These are phyloP conservation scores for Lentithecium fluviatile DNA, from an alignment of 495 filamentous ascomycete species.

Conservation along the genomic window DNA sequence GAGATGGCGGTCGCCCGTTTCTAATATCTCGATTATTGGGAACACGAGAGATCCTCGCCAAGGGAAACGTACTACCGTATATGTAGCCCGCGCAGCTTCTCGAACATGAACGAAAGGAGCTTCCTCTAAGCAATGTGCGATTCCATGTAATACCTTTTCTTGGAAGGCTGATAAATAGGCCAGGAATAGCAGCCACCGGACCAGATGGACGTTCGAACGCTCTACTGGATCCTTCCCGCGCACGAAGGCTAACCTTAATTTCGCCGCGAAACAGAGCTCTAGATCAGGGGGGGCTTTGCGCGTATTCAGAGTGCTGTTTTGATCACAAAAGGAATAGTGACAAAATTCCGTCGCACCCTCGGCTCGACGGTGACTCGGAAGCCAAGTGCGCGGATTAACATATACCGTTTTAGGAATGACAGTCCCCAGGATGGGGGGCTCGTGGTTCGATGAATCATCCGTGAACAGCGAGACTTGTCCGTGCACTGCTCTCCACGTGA, in stretches of 20 bases:
- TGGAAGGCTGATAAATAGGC: slow-evolving; percentile 22
- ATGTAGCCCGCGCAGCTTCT: neutral
- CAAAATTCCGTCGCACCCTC: neutral
- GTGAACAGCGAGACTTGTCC: slow-evolving; percentile 2
- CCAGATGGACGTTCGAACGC: slow-evolving; percentile 5
- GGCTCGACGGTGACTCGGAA: neutral
- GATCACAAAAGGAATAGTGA: neutral
- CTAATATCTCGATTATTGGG: slow-evolving; percentile 14
- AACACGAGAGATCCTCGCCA: neutral
- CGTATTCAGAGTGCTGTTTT: neutral
- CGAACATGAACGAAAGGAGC: neutral
- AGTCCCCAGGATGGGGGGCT: neutral
- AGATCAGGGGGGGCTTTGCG: slow-evolving; percentile 9
- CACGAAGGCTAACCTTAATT: slow-evolving; percentile 29
- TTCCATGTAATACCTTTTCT: slow-evolving; percentile 13
- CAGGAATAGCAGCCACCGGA: slow-evolving; percentile 13
- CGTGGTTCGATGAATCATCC: slow-evolving; percentile 15
- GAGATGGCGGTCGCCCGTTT: neutral
- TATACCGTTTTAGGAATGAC: slow-evolving; percentile 11
- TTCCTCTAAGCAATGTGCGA: neutral
- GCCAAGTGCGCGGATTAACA: slow-evolving; percentile 7
- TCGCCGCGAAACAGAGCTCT: slow-evolving; percentile 1
- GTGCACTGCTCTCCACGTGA: slow-evolving; percentile 1
- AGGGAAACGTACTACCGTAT: slow-evolving; percentile 6
- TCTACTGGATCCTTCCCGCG: neutral